Evolutionary conservation across 2,329 filamentous ascomycete genomes (phyloP), one percentile per base, ranked within the genome.

Genomic region (Aspergillus sojae): DNA sequence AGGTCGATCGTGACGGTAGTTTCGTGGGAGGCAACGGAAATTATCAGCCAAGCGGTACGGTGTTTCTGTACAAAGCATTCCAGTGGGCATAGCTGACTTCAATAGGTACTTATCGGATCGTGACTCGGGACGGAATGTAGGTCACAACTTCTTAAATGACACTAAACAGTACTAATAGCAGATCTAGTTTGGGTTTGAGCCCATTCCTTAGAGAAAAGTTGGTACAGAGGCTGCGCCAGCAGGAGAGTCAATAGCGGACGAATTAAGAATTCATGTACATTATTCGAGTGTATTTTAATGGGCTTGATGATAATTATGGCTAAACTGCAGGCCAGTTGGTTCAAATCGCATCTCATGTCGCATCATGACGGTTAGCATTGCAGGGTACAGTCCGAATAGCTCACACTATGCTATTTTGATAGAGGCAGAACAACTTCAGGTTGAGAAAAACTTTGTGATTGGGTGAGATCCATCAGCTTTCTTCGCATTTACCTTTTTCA

Each of bases 101-200:
- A 34, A 43, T 54, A 81, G 79, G 80, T 26, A 89, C 86, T n/a
- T 89, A 89, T 78, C 78, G 87, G 57, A 75, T 87, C 48, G 77
- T 87, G 19, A 89, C 87, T 28, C 79, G 83, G 32, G 85, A 89
- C 70, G 87, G 87, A 60, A 84, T 89, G 75, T 85, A 74, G 77
- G 82, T 81, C 14, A 21, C 16, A 45, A n/a, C 28, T 28, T 26
- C 5, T 30, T 53, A 3, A 5, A 6, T 65, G 9, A 57, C 46
- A 30, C 45, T 39, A 32, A 57, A 26, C 5, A 28, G 55, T 67
- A 55, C 71, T 78, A 60, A 78, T 61, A 26, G 7, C 34, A 4
- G 4, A 46, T n/a, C 53, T 65, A 83, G 82, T 64, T 76, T 82
- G 61, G 83, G 78, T 11, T 71, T 83, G 66, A 84, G 78, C 57